Base-by-base conservation (phyloP, 192 early-diverging fungal species). In the Backusella macrospora region DNA sequence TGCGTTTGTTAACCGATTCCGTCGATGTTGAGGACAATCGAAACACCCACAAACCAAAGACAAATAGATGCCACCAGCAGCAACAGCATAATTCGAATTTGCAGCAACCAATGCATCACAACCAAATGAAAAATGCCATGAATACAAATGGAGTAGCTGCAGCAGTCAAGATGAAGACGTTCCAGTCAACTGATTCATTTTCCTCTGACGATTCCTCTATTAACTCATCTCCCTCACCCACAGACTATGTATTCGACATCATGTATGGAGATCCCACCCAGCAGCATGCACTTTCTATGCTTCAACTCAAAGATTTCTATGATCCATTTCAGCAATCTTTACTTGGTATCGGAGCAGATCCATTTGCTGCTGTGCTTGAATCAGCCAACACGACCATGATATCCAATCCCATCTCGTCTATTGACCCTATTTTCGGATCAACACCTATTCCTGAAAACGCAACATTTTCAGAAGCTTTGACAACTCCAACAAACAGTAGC, bases 1-100 rank as follows among this genome's bases (percentile, higher is more conserved):
- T 87, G 83, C 74, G 80, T 13, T 62, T 87, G 21, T 70, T 87
- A 43, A 81, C 79, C 46, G 86, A 87, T 38, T 70, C 73, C 23
- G 80, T 80, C 7, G 86, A 85, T 42, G 62, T 73, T 1, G 86
- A 87, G 29, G 86, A 87, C 15, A 80, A 73, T 29, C 66, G 68
- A n/a, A 67, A 49, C 16, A 15, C 70, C 8, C 39, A 63, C n/a
- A 43, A 46, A 40, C 15, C 47, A n/a, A 72, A 72, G 42, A 47
- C 68, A 70, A 39, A 63, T 18, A 34, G 38, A 68, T 55, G 16
- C 1, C 65, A 63, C 1, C 64, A 47, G 34, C 62, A 49, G 4
- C 55, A 73, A 6, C 55, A 45, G 14, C 62, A 48, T 2, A 62
- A 59, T n/a, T 10, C 64, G 12, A 42, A 63, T 6, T 15, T 39